A percentile compares a stretch with the other conserved stretches of the same genome.
These are phyloP conservation scores for Penicillium arizonense DNA, from an alignment of 495 filamentous ascomycete genomes.

Conservation along the genomic window DNA sequence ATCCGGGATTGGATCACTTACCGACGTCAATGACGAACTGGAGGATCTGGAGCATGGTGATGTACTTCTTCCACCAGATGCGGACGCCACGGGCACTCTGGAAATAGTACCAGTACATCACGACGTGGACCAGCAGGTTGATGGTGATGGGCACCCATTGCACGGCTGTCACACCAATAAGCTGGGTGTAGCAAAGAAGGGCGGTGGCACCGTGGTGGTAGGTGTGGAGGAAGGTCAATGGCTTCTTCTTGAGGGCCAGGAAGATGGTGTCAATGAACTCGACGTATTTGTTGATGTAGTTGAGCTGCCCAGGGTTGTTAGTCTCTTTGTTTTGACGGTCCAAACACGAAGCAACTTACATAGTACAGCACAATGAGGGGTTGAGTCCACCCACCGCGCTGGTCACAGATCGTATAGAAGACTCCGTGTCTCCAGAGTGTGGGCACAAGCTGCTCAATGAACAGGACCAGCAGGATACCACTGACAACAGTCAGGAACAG, in stretches of 20 bases:
- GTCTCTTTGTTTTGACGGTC: constrained; percentile 2
- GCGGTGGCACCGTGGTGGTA: constrained; percentile 75
- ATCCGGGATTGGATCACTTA: constrained; percentile 22
- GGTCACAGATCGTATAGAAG: constrained; percentile 64
- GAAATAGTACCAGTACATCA: constrained; percentile 69
- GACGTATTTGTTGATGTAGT: constrained; percentile 72
- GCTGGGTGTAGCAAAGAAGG: constrained; percentile 69
- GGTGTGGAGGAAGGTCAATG: constrained; percentile 74
- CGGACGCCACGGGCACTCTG: constrained; percentile 57
- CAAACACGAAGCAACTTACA: constrained; percentile 41
- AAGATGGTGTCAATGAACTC: constrained; percentile 70
- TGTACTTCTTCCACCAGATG: constrained; percentile 63
- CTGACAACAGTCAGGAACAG: constrained; percentile 62
- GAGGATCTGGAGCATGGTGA: constrained; percentile 56
- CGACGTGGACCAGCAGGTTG: constrained; percentile 69
- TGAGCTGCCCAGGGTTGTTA: constrained; percentile 49
- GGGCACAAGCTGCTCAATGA: constrained; percentile 63
- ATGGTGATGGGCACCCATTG: constrained; percentile 68
- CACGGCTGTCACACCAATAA: constrained; percentile 65
- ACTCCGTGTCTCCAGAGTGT: constrained; percentile 57
- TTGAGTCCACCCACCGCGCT: constrained; percentile 65
- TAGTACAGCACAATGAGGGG: constrained; percentile 67
- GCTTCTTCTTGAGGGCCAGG: constrained; percentile 73
- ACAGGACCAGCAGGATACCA: constrained; percentile 58
- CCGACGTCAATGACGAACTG: constrained; percentile 60